phyloP scores from a whole-genome alignment of 352 stramenopile genomes.

The Peronospora tabacina region DNA sequence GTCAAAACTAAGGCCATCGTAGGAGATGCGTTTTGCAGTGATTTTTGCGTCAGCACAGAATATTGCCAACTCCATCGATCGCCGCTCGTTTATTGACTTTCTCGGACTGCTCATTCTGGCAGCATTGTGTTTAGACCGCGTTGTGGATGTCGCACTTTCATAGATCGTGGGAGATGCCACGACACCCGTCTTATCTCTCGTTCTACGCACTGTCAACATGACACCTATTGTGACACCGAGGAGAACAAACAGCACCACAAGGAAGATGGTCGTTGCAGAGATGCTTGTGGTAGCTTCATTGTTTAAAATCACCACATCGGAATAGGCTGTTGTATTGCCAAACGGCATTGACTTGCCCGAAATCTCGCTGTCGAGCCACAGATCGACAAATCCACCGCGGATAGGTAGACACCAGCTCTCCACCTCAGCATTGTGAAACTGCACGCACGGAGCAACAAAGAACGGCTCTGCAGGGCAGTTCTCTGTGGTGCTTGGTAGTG shows the following conservation, averaged over 20 bases:
- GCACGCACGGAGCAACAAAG: conserved; percentile 43
- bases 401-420: conserved; percentile 33
- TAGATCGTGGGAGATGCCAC: conserved; percentile 21
- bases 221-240: conserved; percentile 13
- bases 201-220: conserved; percentile 15
- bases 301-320: background rate
- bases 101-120: background rate
- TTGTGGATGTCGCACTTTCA: conserved; percentile 12
- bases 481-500: conserved; percentile 6
- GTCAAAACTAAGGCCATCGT: conserved; percentile 32
- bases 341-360: conserved; percentile 2
- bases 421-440: conserved; percentile 7
- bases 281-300: conserved; percentile 3
- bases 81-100: conserved; percentile 18
- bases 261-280: conserved; percentile 14
- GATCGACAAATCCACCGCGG: conserved; percentile 25
- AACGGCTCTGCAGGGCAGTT: conserved; percentile 29
- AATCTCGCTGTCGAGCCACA: conserved; percentile 37
- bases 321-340: background rate
- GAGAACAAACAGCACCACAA: conserved; percentile 23
- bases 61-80: conserved; percentile 30
- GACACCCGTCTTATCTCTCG: conserved; percentile 5
- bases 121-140: conserved; percentile 10
- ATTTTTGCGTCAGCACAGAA: conserved; percentile 41
- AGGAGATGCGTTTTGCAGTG: conserved; percentile 40